Conservation (phyloP, 1,284 basidiomycete genomes). For the Pholiota adiposa region DNA sequence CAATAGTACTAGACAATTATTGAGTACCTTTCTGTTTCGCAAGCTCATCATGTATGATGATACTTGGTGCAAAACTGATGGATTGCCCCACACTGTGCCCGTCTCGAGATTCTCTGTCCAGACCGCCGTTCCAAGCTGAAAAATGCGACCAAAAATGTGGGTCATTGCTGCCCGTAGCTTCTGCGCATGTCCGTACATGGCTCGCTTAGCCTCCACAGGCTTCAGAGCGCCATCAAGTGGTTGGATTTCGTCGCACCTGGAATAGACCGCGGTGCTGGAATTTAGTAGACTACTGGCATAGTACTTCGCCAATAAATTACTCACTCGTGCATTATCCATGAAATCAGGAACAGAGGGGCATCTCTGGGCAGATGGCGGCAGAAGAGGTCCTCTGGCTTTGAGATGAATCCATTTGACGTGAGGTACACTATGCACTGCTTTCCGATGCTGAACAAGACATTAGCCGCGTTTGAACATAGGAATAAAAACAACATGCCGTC, state of each 20-base stretch:
- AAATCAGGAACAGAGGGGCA: slow-evolving; percentile 28
- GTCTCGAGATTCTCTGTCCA: slow-evolving; percentile 29
- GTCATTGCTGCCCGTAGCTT: slow-evolving; percentile 39
- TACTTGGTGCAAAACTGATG: background rate
- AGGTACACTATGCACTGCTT: slow-evolving; percentile 23
- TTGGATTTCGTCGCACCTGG: slow-evolving; percentile 34
- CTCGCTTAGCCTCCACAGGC: slow-evolving; percentile 6
- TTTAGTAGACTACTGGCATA: no score
- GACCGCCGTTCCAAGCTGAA: slow-evolving; percentile 29
- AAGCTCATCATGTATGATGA: background rate
- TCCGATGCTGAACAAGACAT: slow-evolving; percentile 24
- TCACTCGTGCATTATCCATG: slow-evolving; percentile 35
- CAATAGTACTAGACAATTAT: no score
- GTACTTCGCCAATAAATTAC: slow-evolving; percentile 11
- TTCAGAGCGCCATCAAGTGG: slow-evolving; percentile 28
- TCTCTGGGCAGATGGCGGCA: slow-evolving; percentile 25
- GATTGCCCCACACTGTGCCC: slow-evolving; percentile 4
- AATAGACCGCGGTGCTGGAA: background rate
- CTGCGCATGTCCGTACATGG: slow-evolving; percentile 35
- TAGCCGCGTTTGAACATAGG: no score
- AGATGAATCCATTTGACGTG: slow-evolving; percentile 15
- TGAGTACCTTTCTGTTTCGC: background rate
- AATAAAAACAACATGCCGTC: no score
- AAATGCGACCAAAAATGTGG: slow-evolving; percentile 33
- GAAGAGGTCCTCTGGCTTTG: slow-evolving; percentile 23